Conservation (phyloP, 495 filamentous ascomycete genomes). For the Echria macrotheca region DNA sequence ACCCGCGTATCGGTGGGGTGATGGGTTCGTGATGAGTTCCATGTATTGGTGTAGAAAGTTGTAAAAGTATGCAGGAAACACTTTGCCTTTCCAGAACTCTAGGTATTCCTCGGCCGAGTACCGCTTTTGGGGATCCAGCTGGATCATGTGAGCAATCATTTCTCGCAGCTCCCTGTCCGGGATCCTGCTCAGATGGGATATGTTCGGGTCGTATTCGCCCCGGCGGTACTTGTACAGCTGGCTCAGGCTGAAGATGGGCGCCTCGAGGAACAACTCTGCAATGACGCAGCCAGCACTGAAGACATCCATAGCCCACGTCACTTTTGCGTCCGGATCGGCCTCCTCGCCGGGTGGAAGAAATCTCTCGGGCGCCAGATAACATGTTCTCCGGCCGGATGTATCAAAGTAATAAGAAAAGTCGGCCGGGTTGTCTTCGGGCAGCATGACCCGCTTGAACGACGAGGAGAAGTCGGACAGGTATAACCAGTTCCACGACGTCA, state of each 20-base stretch:
- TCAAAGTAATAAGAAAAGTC: constrained; percentile 98
- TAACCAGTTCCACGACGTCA: constrained; percentile 99
- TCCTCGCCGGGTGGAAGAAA: constrained; percentile 70
- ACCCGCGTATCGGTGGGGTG: constrained; percentile 62
- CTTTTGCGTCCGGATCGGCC: constrained; percentile 50
- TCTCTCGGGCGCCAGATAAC: constrained; percentile 91
- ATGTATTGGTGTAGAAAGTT: constrained; percentile 96
- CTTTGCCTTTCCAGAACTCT: constrained; percentile 83
- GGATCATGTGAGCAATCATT: constrained; percentile 91
- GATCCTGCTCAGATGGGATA: constrained; percentile 75
- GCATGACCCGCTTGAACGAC: constrained; percentile 88
- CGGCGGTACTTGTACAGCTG: constrained; percentile 92
- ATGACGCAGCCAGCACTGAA: constrained; percentile 98
- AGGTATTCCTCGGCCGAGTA: constrained; percentile 94
- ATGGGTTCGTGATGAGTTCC: constrained; percentile 92
- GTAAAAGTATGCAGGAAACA: constrained; percentile 94
- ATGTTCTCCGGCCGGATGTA: constrained; percentile 84
- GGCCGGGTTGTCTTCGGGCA: constrained; percentile 95
- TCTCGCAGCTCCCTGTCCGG: constrained; percentile 81
- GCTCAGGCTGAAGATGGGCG: constrained; percentile 85
- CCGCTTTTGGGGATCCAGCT: constrained; percentile 81
- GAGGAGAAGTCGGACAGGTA: constrained; percentile 95
- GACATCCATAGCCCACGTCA: constrained; percentile 93
- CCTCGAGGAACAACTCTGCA: constrained; percentile 93
- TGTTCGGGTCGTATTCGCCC: constrained; percentile 83